A percentile compares a stretch with the other conserved stretches of the same genome.
phyloP scores from a whole-genome alignment of 2,329 filamentous ascomycete species.

The Claviceps sp. region DNA sequence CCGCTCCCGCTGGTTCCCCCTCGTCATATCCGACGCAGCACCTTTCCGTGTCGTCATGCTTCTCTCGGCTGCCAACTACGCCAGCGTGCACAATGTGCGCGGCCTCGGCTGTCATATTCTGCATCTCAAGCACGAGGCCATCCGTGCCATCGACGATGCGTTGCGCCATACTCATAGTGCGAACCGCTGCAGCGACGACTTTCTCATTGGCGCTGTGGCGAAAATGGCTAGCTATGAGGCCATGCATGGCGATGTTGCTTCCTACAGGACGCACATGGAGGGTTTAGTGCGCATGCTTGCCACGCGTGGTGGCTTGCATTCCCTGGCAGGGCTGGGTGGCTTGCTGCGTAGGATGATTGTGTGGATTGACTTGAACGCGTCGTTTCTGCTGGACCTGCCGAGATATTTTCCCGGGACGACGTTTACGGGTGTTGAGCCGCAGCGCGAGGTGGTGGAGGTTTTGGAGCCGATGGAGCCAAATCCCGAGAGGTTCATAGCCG shows the following conservation, averaged over 20 bases:
- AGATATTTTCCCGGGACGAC: conserved; percentile 18
- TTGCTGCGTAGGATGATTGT: conserved; percentile 29
- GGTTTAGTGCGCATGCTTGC: conserved; percentile 28
- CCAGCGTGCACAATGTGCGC: conserved; percentile 7
- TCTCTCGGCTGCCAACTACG: conserved; percentile 16
- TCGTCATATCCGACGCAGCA: conserved; percentile 12
- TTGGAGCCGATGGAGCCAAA: conserved; percentile 16
- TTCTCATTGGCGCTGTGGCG: no score
- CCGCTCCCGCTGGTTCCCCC: conserved; percentile 16
- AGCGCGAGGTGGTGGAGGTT: no score
- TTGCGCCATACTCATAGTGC: no score
- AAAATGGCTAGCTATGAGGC: conserved; percentile 12
- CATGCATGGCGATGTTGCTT: conserved; percentile 29
- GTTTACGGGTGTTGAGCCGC: no score
- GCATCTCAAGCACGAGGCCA: conserved; percentile 32
- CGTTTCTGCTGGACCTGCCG: conserved; percentile 20
- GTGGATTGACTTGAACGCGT: neutral
- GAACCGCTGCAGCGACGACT: no score
- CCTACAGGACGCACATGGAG: conserved; percentile 34
- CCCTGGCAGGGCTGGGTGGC: conserved; percentile 27
- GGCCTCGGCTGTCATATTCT: conserved; percentile 19
- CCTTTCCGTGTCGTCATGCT: conserved; percentile 16
- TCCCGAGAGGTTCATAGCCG: conserved; percentile 19
- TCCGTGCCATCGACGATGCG: conserved; percentile 19
- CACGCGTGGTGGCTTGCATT: conserved; percentile 28